phyloP scores from a whole-genome alignment of 2,329 filamentous ascomycete genomes.

The Fusarium napiforme region DNA sequence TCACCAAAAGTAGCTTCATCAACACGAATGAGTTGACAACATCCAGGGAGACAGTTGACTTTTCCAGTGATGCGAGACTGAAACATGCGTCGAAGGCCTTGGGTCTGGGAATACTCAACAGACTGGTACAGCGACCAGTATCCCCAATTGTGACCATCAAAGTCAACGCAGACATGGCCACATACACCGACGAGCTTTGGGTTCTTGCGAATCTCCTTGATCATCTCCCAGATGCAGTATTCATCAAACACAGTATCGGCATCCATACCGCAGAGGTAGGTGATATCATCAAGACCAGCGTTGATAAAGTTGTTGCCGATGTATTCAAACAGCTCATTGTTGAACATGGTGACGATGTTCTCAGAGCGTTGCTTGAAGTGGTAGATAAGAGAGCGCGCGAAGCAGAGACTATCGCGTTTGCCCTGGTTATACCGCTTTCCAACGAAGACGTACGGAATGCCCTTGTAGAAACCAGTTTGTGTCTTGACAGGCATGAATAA shows the following conservation, averaged over 20 bases:
- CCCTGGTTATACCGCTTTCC: conserved; percentile 62
- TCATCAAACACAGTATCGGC: conserved; percentile 60
- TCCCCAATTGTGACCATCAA: conserved; percentile 54
- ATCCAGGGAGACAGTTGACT: conserved; percentile 61
- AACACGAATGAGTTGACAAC: conserved; percentile 61
- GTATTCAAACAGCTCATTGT: conserved; percentile 55
- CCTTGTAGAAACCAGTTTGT: conserved; percentile 57
- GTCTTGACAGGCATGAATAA: conserved; percentile 59
- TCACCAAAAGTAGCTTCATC: conserved; percentile 62
- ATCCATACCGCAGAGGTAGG: conserved; percentile 60
- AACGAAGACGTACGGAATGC: conserved; percentile 59
- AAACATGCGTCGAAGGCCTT: conserved; percentile 60
- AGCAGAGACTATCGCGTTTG: conserved; percentile 61
- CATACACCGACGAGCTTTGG: conserved; percentile 59
- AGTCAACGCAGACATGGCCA: conserved; percentile 61
- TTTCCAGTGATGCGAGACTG: conserved; percentile 62
- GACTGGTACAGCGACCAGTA: conserved; percentile 60
- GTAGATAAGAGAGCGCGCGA: conserved; percentile 60
- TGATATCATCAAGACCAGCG: conserved; percentile 53
- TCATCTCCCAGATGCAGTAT: conserved; percentile 57
- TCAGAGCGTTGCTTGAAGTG: conserved; percentile 58
- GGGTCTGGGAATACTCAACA: conserved; percentile 60
- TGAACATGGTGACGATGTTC: conserved; percentile 58
- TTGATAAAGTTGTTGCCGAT: conserved; percentile 53
- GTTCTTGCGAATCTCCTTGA: conserved; percentile 56